Conservation (phyloP, 169 alveolate genomes). For the Eimeria sp. region DNA sequence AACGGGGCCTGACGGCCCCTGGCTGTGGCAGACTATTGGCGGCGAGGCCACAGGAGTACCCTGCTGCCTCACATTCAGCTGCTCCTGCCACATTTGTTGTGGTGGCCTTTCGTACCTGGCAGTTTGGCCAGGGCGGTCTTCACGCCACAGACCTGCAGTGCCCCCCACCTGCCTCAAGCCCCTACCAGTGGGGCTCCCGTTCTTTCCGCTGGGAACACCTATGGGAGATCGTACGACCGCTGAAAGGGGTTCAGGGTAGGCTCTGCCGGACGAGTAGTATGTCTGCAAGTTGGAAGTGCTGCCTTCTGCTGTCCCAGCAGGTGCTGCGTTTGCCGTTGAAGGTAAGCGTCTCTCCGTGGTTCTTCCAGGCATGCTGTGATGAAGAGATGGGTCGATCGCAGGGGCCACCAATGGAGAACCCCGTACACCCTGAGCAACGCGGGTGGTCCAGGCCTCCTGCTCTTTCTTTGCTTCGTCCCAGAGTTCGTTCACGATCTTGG, state of each 20-base stretch:
- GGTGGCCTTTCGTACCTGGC: slow-evolving; percentile 29
- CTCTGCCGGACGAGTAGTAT: not conserved
- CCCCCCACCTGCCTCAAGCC: not conserved
- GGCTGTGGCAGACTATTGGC: slow-evolving; percentile 41
- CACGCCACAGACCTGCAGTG: slow-evolving; percentile 10
- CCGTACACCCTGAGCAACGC: slow-evolving; percentile 22
- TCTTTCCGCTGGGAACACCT: not conserved
- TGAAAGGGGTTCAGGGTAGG: not conserved
- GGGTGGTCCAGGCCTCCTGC: slow-evolving; percentile 60
- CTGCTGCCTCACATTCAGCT: slow-evolving; percentile 39
- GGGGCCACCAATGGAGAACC: slow-evolving; percentile 22
- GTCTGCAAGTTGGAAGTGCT: slow-evolving; percentile 2
- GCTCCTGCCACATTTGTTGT: slow-evolving; percentile 55
- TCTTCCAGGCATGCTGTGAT: slow-evolving; percentile 19
- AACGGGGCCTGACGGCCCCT: slow-evolving; percentile 48
- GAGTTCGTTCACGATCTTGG: slow-evolving; percentile 40
- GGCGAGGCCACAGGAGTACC: not conserved
- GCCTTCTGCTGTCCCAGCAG: slow-evolving; percentile 32
- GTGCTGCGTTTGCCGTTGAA: not conserved
- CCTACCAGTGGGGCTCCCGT: not conserved
- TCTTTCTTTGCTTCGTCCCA: slow-evolving; percentile 66
- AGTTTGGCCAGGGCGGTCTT: slow-evolving; percentile 34
- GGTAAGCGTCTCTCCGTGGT: slow-evolving; percentile 4
- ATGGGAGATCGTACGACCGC: not conserved
- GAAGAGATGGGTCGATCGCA: slow-evolving; percentile 25